A percentile compares a stretch with the other conserved stretches of the same genome.
phyloP scores from a whole-genome alignment of 2,329 filamentous ascomycete species.

The Lizonia empirigonia region DNA sequence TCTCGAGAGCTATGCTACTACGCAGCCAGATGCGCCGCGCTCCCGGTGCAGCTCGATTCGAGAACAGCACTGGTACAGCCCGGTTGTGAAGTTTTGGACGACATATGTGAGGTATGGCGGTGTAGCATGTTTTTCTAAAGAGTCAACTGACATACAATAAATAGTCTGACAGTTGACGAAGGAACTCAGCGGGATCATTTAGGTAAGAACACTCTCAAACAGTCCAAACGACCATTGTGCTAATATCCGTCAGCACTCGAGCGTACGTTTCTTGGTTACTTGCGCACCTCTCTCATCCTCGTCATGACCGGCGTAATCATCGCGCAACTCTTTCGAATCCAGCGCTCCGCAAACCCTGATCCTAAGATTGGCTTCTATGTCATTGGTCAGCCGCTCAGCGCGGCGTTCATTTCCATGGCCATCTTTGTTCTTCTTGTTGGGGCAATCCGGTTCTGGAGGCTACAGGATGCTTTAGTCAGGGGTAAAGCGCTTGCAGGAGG shows the following conservation, averaged over 20 bases:
- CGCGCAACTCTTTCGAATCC: conserved; percentile 70
- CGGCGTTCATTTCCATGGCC: conserved; percentile 56
- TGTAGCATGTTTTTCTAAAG: not conserved
- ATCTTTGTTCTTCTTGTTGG: conserved; percentile 60
- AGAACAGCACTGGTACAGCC: conserved; percentile 44
- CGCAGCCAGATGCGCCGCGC: conserved; percentile 1
- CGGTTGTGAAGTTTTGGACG: conserved; percentile 55
- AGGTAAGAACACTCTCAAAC: conserved; percentile 49
- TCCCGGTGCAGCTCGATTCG: not conserved
- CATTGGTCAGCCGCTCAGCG: conserved; percentile 65
- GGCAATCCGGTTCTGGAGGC: conserved; percentile 63
- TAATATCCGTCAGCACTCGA: conserved; percentile 64
- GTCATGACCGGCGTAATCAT: conserved; percentile 69
- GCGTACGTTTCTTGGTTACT: conserved; percentile 74
- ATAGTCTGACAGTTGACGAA: conserved; percentile 55
- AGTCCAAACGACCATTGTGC: conserved; percentile 2
- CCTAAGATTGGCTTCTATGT: conserved; percentile 63
- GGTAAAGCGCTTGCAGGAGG: conserved; percentile 65
- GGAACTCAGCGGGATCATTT: conserved; percentile 61
- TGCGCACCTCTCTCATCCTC: conserved; percentile 71
- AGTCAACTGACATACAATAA: not conserved
- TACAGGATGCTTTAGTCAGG: conserved; percentile 63
- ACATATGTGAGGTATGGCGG: conserved; percentile 50
- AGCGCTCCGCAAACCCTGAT: conserved; percentile 54
- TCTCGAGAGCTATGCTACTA: conserved; percentile 9